phyloP scores from a whole-genome alignment of 768 basidiomycete genomes.

The Boletus reticulatus region DNA sequence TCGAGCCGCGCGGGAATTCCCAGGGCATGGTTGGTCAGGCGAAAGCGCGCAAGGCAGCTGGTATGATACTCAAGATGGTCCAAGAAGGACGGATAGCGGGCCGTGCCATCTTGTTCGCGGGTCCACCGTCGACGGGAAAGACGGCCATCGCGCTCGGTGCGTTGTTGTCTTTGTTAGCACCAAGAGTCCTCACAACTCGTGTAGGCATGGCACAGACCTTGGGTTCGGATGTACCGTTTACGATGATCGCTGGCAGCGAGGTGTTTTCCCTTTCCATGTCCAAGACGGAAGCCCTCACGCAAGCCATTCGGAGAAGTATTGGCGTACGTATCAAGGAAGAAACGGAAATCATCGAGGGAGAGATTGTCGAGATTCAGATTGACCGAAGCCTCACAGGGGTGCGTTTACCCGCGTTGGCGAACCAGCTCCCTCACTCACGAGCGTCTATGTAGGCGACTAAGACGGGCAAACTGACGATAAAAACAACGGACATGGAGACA shows the following conservation, averaged over 20 bases:
- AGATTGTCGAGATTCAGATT: slow-evolving; percentile 98
- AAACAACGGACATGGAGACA: slow-evolving; percentile 99
- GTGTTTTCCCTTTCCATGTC: slow-evolving; percentile 98
- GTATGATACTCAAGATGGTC: slow-evolving; percentile 97
- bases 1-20: slow-evolving; percentile 84
- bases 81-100: slow-evolving; percentile 95
- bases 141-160: slow-evolving; percentile 97
- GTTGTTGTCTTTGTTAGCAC: background rate
- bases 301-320: slow-evolving; percentile 93
- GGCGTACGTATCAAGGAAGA: slow-evolving; percentile 98
- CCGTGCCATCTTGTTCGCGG: slow-evolving; percentile 94
- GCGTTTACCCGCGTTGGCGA: slow-evolving; percentile 17
- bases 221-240: slow-evolving; percentile 94
- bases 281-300: slow-evolving; percentile 96
- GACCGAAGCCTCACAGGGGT: slow-evolving; percentile 96
- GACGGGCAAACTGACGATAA: slow-evolving; percentile 95
- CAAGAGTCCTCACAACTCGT: background rate
- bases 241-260: slow-evolving; percentile 96
- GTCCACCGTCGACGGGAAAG: slow-evolving; percentile 96
- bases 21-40: slow-evolving; percentile 98
- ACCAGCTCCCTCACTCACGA: background rate
- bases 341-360: slow-evolving; percentile 95
- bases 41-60: slow-evolving; percentile 95
- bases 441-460: slow-evolving; percentile 74
- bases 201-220: slow-evolving; percentile 96